phyloP scores from a whole-genome alignment of 2,329 filamentous ascomycete species.

The Moelleriella libera region DNA sequence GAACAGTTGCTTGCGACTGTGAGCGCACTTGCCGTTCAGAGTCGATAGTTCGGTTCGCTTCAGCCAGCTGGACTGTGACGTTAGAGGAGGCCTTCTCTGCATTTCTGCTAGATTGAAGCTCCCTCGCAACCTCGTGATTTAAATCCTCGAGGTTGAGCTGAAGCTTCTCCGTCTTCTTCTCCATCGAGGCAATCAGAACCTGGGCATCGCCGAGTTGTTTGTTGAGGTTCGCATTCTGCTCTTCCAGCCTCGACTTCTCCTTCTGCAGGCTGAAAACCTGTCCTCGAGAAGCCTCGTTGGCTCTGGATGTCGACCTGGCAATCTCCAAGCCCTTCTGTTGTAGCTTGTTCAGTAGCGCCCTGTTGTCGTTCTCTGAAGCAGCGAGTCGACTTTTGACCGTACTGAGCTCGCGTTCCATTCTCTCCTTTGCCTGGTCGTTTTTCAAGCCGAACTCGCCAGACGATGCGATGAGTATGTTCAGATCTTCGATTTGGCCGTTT shows the following conservation, averaged over 20 bases:
- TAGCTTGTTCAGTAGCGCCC: constrained; percentile 86
- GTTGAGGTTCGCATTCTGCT: constrained; percentile 66
- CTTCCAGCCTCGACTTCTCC: constrained; percentile 72
- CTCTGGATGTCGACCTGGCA: constrained; percentile 74
- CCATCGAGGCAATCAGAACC: constrained; percentile 64
- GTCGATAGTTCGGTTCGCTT: constrained; percentile 79
- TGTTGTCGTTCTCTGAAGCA: constrained; percentile 93
- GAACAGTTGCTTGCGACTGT: constrained; percentile 75
- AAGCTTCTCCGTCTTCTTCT: constrained; percentile 91
- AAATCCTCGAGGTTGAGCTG: constrained; percentile 79
- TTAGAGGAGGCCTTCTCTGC: constrained; percentile 80
- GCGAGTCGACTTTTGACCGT: constrained; percentile 80
- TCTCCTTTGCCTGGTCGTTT: constrained; percentile 88
- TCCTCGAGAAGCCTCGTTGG: constrained; percentile 67
- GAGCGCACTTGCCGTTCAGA: constrained; percentile 74
- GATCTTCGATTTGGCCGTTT: constrained; percentile 65
- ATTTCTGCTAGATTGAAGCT: constrained; percentile 78
- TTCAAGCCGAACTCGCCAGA: constrained; percentile 81
- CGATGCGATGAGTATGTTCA: constrained; percentile 77
- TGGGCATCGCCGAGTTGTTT: constrained; percentile 81
- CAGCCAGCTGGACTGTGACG: constrained; percentile 69
- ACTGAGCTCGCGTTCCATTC: constrained; percentile 77
- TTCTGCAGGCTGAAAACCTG: constrained; percentile 64
- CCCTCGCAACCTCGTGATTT: constrained; percentile 79
- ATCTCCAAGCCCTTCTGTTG: constrained; percentile 97